Evolutionary conservation across 1,139 yeast genomes (phyloP).

Genomic region (Spathaspora jeffriesii): DNA sequence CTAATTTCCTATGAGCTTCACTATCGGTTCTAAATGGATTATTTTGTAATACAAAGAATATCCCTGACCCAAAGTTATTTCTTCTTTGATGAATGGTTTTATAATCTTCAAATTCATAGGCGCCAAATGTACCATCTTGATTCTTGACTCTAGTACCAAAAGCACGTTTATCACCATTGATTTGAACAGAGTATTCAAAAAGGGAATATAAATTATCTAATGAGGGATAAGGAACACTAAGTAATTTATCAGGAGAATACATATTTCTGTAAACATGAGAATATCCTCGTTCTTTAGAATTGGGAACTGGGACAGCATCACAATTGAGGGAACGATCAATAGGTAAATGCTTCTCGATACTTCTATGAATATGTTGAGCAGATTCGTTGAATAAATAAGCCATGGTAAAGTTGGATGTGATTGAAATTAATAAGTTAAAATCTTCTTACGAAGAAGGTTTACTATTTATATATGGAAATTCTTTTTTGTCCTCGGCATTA

Average conservation of each 20-base stretch:
- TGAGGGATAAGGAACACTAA: constrained; percentile 47
- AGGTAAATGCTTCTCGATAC: constrained; percentile 9
- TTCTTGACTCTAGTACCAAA: constrained; percentile 50
- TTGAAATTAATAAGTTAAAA: neutral
- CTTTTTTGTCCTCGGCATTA: neutral
- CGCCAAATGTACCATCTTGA: constrained; percentile 43
- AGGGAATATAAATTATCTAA: constrained; percentile 51
- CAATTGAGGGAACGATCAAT: constrained; percentile 7
- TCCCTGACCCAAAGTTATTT: constrained; percentile 62
- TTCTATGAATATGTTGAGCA: constrained; percentile 10
- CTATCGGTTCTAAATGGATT: constrained; percentile 37
- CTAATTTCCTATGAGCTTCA: constrained; percentile 26
- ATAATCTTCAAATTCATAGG: constrained; percentile 53
- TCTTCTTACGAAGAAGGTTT: neutral
- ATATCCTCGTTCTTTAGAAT: constrained; percentile 46
- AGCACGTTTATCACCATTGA: constrained; percentile 39
- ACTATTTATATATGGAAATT: neutral
- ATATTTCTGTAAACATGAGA: constrained; percentile 57
- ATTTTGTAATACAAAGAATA: constrained; percentile 51
- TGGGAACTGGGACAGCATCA: constrained; percentile 40
- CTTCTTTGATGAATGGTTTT: constrained; percentile 40
- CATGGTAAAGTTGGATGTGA: constrained; percentile 2
- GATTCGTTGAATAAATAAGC: constrained; percentile 12
- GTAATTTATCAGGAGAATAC: constrained; percentile 35
- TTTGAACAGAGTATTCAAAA: constrained; percentile 41